Conservation (phyloP, 2,329 filamentous ascomycete genomes). For the Fusarium abutilonis region DNA sequence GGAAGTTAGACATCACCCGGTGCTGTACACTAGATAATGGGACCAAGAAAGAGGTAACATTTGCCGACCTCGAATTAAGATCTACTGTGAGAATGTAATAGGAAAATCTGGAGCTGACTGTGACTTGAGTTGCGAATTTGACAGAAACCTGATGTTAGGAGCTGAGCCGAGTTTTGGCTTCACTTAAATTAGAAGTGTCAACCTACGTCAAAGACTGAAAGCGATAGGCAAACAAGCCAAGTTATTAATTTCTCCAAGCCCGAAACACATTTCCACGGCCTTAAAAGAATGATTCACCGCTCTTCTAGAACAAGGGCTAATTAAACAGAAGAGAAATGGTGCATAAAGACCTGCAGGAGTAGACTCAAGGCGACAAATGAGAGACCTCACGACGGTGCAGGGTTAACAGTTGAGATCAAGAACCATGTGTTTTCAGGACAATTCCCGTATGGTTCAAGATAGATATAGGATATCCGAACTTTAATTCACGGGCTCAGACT, state of each 20-base stretch:
- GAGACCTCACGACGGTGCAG: constrained; percentile 11
- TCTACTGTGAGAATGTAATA: constrained; percentile 22
- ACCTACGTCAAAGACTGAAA: neutral
- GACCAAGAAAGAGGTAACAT: constrained; percentile 40
- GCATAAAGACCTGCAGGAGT: constrained; percentile 20
- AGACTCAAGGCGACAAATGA: constrained; percentile 26
- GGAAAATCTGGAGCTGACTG: constrained; percentile 8
- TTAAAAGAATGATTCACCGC: constrained; percentile 34
- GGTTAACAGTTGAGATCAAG: constrained; percentile 13
- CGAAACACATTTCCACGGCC: constrained; percentile 11
- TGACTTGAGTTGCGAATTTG: constrained; percentile 1
- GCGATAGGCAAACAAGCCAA: constrained; percentile 7
- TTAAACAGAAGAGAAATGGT: constrained; percentile 9
- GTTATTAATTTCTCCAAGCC: constrained; percentile 6
- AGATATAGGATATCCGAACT: constrained; percentile 2
- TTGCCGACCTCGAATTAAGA: constrained; percentile 31
- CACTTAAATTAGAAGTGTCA: neutral
- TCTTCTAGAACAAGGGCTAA: constrained; percentile 36
- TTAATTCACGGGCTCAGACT: constrained; percentile 6
- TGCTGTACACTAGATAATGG: constrained; percentile 47
- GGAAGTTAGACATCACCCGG: constrained; percentile 40
- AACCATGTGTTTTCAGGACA: constrained; percentile 27
- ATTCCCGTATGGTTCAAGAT: constrained; percentile 13
- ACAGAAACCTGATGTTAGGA: neutral
- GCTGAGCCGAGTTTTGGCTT: neutral